Conservation (phyloP, 2,329 filamentous ascomycete genomes). For the Geoglossum cookeanum region DNA sequence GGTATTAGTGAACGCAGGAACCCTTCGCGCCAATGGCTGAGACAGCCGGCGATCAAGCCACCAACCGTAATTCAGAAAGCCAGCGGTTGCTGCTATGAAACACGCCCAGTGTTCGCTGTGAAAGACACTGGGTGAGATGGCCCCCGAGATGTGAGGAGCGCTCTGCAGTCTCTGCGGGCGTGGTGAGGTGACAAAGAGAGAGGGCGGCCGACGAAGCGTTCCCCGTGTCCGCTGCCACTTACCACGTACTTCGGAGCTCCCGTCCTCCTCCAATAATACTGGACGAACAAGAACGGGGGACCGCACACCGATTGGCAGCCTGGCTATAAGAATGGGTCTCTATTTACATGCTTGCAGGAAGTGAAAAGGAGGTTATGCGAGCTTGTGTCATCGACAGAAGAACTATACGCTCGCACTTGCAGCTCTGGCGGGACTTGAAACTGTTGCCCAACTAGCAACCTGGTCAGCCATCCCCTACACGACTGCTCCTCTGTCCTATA, state of each 20-base stretch:
- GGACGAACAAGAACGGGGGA: not conserved
- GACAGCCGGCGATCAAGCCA: constrained; percentile 1
- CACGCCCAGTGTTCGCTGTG: not conserved
- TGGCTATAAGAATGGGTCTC: not conserved
- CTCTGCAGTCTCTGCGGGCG: not conserved
- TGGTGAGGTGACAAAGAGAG: not conserved
- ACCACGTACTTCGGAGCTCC: not conserved
- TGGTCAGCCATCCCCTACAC: not conserved
- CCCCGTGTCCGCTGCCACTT: not conserved
- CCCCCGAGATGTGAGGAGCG: not conserved
- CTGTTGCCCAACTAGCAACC: not conserved
- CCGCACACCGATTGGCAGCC: not conserved
- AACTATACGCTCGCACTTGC: not conserved
- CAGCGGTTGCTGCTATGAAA: not conserved
- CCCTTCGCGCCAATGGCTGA: constrained; percentile 1
- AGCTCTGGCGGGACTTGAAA: not conserved
- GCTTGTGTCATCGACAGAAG: not conserved
- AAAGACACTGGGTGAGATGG: not conserved
- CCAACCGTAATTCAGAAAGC: not conserved
- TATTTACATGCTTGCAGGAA: not conserved
- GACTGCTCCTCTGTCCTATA: not conserved
- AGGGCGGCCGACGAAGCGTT: not conserved
- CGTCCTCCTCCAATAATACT: not conserved
- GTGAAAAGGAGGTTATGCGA: not conserved
- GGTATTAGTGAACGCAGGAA: not conserved